phyloP scores from a whole-genome alignment of 1,284 basidiomycete genomes.

The Ganoderma sinense region DNA sequence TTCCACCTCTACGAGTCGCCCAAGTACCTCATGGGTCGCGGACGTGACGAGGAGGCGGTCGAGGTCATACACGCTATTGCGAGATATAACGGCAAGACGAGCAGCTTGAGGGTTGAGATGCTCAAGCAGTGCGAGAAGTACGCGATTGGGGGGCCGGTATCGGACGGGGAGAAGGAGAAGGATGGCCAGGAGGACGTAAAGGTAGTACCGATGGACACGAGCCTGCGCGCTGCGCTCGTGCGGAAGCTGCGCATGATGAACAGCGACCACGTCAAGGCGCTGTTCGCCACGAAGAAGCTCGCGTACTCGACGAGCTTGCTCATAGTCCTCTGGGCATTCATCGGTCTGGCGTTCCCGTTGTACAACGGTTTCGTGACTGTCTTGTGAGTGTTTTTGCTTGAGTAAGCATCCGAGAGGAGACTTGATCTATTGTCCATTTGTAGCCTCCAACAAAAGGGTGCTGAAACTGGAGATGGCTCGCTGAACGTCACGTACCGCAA shows the following conservation, averaged over 20 bases:
- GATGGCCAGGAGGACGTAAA: not conserved
- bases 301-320: slow-evolving; percentile 66
- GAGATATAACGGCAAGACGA: slow-evolving; percentile 63
- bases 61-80: slow-evolving; percentile 75
- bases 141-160: not conserved
- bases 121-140: slow-evolving; percentile 16
- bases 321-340: slow-evolving; percentile 67
- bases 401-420: too few relatives aligned
- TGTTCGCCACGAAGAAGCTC: slow-evolving; percentile 68
- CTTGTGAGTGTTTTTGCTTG: slow-evolving; percentile 51
- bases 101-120: slow-evolving; percentile 51
- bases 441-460: slow-evolving; percentile 66
- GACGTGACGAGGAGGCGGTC: slow-evolving; percentile 74
- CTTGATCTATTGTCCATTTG: not conserved
- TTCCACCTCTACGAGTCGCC: slow-evolving; percentile 78
- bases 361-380: slow-evolving; percentile 49
- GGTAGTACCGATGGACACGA: slow-evolving; percentile 30
- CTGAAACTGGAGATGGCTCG: slow-evolving; percentile 67
- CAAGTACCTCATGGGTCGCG: slow-evolving; percentile 76
- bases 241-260: slow-evolving; percentile 53
- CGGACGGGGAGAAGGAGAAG: not conserved
- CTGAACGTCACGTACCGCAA: slow-evolving; percentile 74
- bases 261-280: slow-evolving; percentile 52
- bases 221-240: slow-evolving; percentile 44
- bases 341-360: slow-evolving; percentile 79